Conservation (phyloP, 2,329 filamentous ascomycete species). For the Diaporthe australafricana region DNA sequence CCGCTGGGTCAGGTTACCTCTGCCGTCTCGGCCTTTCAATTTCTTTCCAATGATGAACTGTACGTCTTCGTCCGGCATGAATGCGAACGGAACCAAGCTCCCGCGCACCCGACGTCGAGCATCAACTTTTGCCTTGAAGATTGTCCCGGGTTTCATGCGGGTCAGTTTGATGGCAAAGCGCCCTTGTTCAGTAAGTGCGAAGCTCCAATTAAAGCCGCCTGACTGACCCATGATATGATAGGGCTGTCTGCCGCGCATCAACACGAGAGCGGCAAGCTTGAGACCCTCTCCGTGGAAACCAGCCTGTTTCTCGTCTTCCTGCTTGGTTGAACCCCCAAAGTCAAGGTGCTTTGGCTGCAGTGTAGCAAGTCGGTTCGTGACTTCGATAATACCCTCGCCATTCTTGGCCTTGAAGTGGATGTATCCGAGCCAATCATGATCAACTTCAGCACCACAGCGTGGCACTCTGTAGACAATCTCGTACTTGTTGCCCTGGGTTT, state of each 20-base stretch:
- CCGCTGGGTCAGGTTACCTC: neutral
- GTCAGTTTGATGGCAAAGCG: neutral
- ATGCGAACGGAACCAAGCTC: neutral
- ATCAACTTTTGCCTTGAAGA: too few relatives aligned
- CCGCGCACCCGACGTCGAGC: neutral
- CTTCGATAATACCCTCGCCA: neutral
- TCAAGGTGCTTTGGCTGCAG: neutral
- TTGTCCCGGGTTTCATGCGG: neutral
- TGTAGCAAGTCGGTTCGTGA: neutral
- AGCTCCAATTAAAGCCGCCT: neutral
- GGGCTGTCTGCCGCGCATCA: neutral
- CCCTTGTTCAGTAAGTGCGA: neutral
- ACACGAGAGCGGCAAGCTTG: neutral
- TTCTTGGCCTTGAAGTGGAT: neutral
- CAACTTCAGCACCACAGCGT: neutral
- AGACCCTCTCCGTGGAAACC: neutral
- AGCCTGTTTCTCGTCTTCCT: neutral
- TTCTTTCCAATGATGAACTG: neutral
- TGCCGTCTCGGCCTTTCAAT: neutral
- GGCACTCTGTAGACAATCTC: neutral
- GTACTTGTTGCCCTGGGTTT: too few relatives aligned
- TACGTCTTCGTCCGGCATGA: neutral
- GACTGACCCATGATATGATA: neutral
- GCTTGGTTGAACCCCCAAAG: neutral
- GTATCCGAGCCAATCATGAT: neutral